These are phyloP conservation scores for Ascobolus immersus DNA, from an alignment of 495 filamentous ascomycete species.

Conservation along the genomic window DNA sequence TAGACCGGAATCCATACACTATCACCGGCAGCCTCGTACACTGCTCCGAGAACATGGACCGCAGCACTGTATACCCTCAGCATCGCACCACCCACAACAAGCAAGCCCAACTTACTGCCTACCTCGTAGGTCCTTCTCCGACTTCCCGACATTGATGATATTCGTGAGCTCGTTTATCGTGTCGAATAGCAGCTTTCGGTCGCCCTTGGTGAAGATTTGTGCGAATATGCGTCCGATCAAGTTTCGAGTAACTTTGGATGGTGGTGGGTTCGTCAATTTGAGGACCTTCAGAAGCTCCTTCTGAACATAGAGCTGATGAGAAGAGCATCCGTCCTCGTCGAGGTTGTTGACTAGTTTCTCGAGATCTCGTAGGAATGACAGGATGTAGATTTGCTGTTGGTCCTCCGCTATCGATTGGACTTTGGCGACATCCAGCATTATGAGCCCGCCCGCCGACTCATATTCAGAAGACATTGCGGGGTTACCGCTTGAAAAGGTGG, in stretches of 20 bases:
- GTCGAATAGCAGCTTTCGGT: constrained; percentile 78
- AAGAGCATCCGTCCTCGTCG: constrained; percentile 49
- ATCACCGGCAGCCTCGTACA: constrained; percentile 72
- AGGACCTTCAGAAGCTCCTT: constrained; percentile 78
- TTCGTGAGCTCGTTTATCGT: constrained; percentile 67
- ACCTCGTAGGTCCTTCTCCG: constrained; percentile 44
- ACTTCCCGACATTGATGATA: constrained; percentile 52
- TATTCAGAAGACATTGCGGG: constrained; percentile 3
- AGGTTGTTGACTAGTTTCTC: constrained; percentile 54
- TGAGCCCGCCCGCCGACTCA: constrained; percentile 10
- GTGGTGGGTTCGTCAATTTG: constrained; percentile 55
- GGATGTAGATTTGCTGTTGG: constrained; percentile 79
- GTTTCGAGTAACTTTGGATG: constrained; percentile 72
- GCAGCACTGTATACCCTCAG: constrained; percentile 43
- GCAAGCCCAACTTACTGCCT: constrained; percentile 10
- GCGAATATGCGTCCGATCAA: constrained; percentile 65
- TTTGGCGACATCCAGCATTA: constrained; percentile 62
- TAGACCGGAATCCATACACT: constrained; percentile 26
- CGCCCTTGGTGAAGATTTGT: constrained; percentile 62
- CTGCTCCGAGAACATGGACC: constrained; percentile 63
- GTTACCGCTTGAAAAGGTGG: constrained; percentile 3
- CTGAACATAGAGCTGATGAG: constrained; percentile 70
- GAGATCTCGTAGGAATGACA: constrained; percentile 67
- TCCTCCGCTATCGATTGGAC: constrained; percentile 67
- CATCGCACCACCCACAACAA: constrained; percentile 11